These are phyloP conservation scores for Diplodia intermedia DNA, from an alignment of 2,329 filamentous ascomycete species.

Conservation along the genomic window DNA sequence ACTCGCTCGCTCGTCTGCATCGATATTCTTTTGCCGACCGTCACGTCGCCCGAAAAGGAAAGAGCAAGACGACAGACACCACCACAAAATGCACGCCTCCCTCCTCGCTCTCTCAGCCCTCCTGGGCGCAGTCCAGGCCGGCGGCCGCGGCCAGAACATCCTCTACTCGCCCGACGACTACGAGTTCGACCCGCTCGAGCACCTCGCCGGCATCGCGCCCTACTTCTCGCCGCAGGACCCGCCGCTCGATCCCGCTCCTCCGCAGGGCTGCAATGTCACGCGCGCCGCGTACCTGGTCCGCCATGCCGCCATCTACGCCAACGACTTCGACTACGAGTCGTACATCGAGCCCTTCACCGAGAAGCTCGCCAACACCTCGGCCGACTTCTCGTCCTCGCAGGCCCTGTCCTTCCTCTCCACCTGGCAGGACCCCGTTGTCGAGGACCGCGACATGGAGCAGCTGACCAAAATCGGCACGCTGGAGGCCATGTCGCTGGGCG, in stretches of 20 bases:
- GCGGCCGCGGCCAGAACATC: conserved; percentile 18
- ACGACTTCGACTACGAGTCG: conserved; percentile 60
- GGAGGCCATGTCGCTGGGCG: conserved; percentile 66
- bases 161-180: conserved; percentile 32
- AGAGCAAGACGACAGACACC: not conserved
- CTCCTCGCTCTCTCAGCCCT: conserved; percentile 1
- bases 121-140: not conserved
- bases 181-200: conserved; percentile 56
- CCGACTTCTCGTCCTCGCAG: conserved; percentile 64
- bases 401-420: conserved; percentile 62
- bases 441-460: conserved; percentile 63
- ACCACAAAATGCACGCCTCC: not conserved
- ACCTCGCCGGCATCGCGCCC: conserved; percentile 59
- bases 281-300: conserved; percentile 58
- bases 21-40: not conserved
- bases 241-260: conserved; percentile 54
- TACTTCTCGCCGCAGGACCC: conserved; percentile 59
- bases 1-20: not conserved
- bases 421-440: conserved; percentile 64
- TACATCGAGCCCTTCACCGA: conserved; percentile 60
- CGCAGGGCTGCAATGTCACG: conserved; percentile 60
- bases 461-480: conserved; percentile 67
- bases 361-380: conserved; percentile 65
- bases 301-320: conserved; percentile 60
- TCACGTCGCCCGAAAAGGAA: not conserved